Evolutionary conservation across 1,139 yeast species (phyloP).

Genomic region (Kluyveromyces marxianus): DNA sequence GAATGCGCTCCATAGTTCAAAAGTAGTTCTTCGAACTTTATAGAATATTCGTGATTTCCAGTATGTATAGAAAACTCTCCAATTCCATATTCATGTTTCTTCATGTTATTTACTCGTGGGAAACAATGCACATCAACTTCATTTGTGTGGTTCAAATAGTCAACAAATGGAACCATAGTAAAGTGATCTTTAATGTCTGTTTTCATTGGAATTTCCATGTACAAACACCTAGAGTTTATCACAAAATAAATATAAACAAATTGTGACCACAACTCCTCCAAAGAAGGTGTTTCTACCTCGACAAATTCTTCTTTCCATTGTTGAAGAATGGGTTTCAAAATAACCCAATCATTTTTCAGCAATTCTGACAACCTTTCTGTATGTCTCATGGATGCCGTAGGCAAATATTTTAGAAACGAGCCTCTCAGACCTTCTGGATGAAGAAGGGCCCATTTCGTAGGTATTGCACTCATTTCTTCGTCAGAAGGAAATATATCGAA

Average conservation of each 20-base stretch:
- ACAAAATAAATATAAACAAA: slow-evolving; percentile 76
- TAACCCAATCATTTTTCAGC: slow-evolving; percentile 21
- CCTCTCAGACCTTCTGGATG: slow-evolving; percentile 8
- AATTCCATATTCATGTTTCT: slow-evolving; percentile 13
- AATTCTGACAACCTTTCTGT: slow-evolving; percentile 14
- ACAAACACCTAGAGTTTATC: slow-evolving; percentile 85
- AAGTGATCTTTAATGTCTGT: slow-evolving; percentile 51
- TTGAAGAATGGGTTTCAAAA: slow-evolving; percentile 14
- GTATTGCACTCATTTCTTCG: slow-evolving; percentile 42
- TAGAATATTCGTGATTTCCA: slow-evolving; percentile 28
- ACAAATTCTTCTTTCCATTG: slow-evolving; percentile 18
- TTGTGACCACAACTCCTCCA: slow-evolving; percentile 28
- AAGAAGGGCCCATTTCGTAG: slow-evolving; percentile 42
- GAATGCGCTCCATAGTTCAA: slow-evolving; percentile 85
- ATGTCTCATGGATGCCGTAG: slow-evolving; percentile 25
- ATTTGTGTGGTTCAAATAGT: slow-evolving; percentile 71
- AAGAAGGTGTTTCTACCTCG: not conserved
- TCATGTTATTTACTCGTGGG: slow-evolving; percentile 15
- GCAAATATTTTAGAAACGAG: slow-evolving; percentile 13
- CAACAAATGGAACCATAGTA: slow-evolving; percentile 88
- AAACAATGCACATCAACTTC: slow-evolving; percentile 30
- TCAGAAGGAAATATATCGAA: slow-evolving; percentile 47
- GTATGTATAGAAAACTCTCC: slow-evolving; percentile 22
- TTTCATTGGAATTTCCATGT: slow-evolving; percentile 57
- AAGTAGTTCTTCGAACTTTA: slow-evolving; percentile 49